Percentiles rank a stretch among this genome's conserved stretches.
These are phyloP conservation scores for Podosphaera fusca DNA, from an alignment of 2,329 filamentous ascomycete genomes.

Conservation along the genomic window DNA sequence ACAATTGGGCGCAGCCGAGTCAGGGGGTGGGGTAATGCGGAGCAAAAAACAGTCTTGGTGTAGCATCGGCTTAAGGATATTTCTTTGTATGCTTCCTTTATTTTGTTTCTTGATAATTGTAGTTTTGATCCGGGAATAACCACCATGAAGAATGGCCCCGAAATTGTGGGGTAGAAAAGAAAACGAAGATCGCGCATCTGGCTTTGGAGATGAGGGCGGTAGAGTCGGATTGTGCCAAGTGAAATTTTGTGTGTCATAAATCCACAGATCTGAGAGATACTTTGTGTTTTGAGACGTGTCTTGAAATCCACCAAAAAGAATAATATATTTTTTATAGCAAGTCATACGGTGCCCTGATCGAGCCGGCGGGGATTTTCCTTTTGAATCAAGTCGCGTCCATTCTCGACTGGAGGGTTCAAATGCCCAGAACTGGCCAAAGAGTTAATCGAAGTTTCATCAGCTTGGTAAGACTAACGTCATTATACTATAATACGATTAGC, in stretches of 20 bases:
- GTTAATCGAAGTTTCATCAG: slow-evolving; percentile 1
- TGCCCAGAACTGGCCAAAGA: slow-evolving; percentile 46
- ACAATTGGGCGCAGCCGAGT: slow-evolving; percentile 34
- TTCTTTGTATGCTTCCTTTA: slow-evolving; percentile 37
- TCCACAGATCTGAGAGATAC: slow-evolving; percentile 82
- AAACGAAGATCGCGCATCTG: slow-evolving; percentile 78
- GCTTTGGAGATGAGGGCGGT: slow-evolving; percentile 60
- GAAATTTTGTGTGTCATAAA: slow-evolving; percentile 79
- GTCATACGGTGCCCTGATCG: slow-evolving; percentile 90
- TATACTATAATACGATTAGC: slow-evolving; percentile 29
- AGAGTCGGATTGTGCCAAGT: slow-evolving; percentile 60
- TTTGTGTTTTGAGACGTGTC: slow-evolving; percentile 89
- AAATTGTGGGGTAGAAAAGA: slow-evolving; percentile 75
- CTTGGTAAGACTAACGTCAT: slow-evolving; percentile 28
- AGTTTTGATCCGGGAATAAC: slow-evolving; percentile 77
- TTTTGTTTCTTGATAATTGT: slow-evolving; percentile 38
- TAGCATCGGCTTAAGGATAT: slow-evolving; percentile 63
- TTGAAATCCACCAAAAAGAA: slow-evolving; percentile 91
- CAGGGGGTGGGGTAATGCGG: slow-evolving; percentile 51
- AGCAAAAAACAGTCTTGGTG: slow-evolving; percentile 93
- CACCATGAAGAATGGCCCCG: slow-evolving; percentile 76
- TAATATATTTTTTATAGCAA: slow-evolving; percentile 88
- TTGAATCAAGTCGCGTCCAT: slow-evolving; percentile 70
- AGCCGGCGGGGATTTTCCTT: slow-evolving; percentile 58
- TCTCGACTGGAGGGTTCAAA: slow-evolving; percentile 66